Evolutionary conservation across 352 stramenopile genomes (phyloP).

Genomic region (Phytopythium oedochilum): DNA sequence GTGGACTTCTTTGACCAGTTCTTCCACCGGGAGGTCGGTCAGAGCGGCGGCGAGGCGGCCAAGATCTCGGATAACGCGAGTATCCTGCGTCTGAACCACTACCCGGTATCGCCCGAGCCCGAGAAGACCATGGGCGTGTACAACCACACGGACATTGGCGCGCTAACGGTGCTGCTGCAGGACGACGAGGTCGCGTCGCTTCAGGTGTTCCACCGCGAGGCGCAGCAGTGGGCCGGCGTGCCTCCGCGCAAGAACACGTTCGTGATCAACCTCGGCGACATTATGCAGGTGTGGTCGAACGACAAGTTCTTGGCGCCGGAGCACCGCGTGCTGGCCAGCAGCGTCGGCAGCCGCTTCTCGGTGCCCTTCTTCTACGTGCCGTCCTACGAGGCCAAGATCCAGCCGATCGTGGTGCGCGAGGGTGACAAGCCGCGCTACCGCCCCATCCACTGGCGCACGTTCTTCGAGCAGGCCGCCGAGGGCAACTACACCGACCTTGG

Average conservation of each 20-base stretch:
- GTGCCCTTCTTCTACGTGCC: slow-evolving; percentile 69
- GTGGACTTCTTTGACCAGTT: slow-evolving; percentile 58
- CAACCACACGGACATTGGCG: slow-evolving; percentile 57
- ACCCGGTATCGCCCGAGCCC: slow-evolving; percentile 57
- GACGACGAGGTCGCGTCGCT: slow-evolving; percentile 56
- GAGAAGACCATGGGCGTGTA: slow-evolving; percentile 49
- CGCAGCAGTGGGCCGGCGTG: slow-evolving; percentile 42
- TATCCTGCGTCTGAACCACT: slow-evolving; percentile 91
- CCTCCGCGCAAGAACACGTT: slow-evolving; percentile 36
- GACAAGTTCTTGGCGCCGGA: slow-evolving; percentile 43
- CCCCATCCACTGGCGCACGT: slow-evolving; percentile 83
- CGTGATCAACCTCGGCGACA: slow-evolving; percentile 65
- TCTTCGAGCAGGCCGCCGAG: slow-evolving; percentile 82
- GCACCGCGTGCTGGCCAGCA: slow-evolving; percentile 46
- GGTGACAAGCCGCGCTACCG: slow-evolving; percentile 52
- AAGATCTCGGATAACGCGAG: slow-evolving; percentile 59
- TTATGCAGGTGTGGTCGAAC: slow-evolving; percentile 56
- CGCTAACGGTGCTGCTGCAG: slow-evolving; percentile 58
- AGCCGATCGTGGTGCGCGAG: slow-evolving; percentile 52
- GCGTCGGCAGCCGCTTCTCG: slow-evolving; percentile 33
- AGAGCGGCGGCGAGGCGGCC: background rate
- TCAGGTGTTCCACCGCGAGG: slow-evolving; percentile 46
- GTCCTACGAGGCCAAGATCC: slow-evolving; percentile 52
- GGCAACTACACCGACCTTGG: slow-evolving; percentile 91
- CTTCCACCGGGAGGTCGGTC: slow-evolving; percentile 21